phyloP scores from a whole-genome alignment of 2,329 filamentous ascomycete genomes.

The Metarhizium anisopliae region DNA sequence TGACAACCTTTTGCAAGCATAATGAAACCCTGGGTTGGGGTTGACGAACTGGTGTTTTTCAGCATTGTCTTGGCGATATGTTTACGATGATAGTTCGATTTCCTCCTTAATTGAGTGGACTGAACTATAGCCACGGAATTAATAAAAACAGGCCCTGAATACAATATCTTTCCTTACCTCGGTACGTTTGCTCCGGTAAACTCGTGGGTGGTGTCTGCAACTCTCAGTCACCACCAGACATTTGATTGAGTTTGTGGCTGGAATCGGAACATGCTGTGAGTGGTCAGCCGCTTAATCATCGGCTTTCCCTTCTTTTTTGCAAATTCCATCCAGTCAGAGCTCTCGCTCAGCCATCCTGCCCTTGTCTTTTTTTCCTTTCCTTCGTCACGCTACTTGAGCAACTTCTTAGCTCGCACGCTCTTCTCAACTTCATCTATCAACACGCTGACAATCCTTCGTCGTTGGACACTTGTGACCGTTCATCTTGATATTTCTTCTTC shows the following conservation, averaged over 20 bases:
- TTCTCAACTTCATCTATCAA: conserved; percentile 8
- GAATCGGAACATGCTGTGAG: not conserved
- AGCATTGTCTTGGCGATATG: too few species aligned
- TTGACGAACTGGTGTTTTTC: too few species aligned
- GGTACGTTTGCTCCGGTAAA: too few species aligned
- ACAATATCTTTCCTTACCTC: too few species aligned
- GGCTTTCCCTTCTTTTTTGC: conserved; percentile 2
- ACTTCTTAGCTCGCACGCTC: not conserved
- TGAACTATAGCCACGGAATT: too few species aligned
- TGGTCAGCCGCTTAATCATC: conserved; percentile 8
- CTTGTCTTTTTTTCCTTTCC: conserved; percentile 6
- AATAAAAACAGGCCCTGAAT: too few species aligned
- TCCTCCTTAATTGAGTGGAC: too few species aligned
- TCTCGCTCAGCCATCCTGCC: conserved; percentile 1
- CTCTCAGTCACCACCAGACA: too few species aligned
- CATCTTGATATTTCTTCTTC: conserved; percentile 4
- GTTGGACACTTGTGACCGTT: conserved; percentile 2
- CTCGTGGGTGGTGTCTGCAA: too few species aligned
- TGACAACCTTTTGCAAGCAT: too few species aligned
- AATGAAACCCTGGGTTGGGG: too few species aligned
- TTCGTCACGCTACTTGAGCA: not conserved
- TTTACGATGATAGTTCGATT: too few species aligned
- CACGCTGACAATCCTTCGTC: conserved; percentile 1
- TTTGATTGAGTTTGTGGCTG: not conserved
- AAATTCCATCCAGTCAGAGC: conserved; percentile 1